phyloP scores from a whole-genome alignment of 2,329 filamentous ascomycete species.

The Dactylellina haptotyla region DNA sequence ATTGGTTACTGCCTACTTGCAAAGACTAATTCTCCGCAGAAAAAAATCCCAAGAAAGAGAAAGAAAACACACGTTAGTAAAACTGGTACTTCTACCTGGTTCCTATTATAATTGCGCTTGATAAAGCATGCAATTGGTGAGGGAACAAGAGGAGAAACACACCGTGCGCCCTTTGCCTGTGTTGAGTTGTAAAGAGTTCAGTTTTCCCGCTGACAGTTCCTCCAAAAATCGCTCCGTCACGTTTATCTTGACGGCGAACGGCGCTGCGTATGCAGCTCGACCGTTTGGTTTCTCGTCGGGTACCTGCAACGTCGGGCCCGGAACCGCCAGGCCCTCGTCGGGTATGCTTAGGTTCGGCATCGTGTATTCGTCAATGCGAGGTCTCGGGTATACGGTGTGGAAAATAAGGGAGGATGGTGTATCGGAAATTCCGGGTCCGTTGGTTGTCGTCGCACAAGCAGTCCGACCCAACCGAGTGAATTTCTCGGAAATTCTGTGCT shows the following conservation, averaged over 20 bases:
- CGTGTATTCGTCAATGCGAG: constrained; percentile 45
- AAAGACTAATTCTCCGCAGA: constrained; percentile 45
- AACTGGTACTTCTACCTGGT: constrained; percentile 25
- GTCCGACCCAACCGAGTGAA: constrained; percentile 24
- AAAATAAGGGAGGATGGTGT: not conserved
- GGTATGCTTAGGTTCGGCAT: constrained; percentile 50
- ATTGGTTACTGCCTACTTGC: constrained; percentile 52
- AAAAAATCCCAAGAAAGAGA: constrained; percentile 14
- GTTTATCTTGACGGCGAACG: constrained; percentile 53
- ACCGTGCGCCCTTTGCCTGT: constrained; percentile 53
- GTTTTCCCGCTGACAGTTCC: constrained; percentile 48
- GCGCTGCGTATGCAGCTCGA: constrained; percentile 49
- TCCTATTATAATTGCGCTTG: constrained; percentile 34
- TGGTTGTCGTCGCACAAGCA: constrained; percentile 43
- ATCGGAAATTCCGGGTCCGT: constrained; percentile 20
- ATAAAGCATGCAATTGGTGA: constrained; percentile 43
- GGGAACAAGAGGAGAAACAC: constrained; percentile 50
- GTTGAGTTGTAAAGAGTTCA: constrained; percentile 47
- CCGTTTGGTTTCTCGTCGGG: constrained; percentile 52
- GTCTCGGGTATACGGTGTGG: constrained; percentile 42
- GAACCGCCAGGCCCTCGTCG: constrained; percentile 45
- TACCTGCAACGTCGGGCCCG: constrained; percentile 52
- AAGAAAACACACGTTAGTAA: constrained; percentile 44
- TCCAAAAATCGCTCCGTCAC: constrained; percentile 52
- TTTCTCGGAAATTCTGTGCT: constrained; percentile 26